Base-by-base conservation (phyloP, 306 rosid species). In the Prunus salicina region DNA sequence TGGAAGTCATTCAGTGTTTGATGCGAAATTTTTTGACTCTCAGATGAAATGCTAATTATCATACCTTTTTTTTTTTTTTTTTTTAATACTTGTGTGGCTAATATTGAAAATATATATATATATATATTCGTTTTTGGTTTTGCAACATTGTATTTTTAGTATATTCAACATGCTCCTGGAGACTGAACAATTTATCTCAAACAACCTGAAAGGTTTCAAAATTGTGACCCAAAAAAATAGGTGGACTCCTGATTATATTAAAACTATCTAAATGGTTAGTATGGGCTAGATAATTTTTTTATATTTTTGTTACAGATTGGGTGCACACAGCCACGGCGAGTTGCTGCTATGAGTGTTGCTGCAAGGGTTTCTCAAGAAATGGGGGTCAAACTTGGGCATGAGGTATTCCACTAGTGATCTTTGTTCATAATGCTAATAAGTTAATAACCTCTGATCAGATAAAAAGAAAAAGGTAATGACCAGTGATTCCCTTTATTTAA, bases 261-360 rank as follows among this genome's bases (percentile, higher is more conserved):
- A 67, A 75, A 73, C 50, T 74, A 12, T 52, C 8, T 76, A 49
- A 46, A 70, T 14, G 49, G 47, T 70, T 67, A 22, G 52, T 12
- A 1, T 34, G 24, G 47, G 25, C 68, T 66, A 24, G 57, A 15
- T 25, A 51, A 32, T 3, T 12, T 45, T 52, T 14, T 41, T 30
- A 34, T 11, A 25, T 68, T 67, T 58, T 72, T 57, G 27, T 58
- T 84, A 52, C 91, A 94, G 98, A 80, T 95, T 88, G 99, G 97
- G 73, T 95, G 99, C 73, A 95, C 97, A 52, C 98, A 92, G 76
- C 97, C 98, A 80, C 91, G 97, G 1, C 93, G 98, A 81, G 98
- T 95, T 73, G 97, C 97, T 72, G 97, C 98, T 73, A 95, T 92
- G 98, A 92, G 98, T 83, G 97, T 95, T 72, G 96, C 99, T 83